Evolutionary conservation across 2,329 filamentous ascomycete species (phyloP).

Genomic region (Colletotrichum eleusines): DNA sequence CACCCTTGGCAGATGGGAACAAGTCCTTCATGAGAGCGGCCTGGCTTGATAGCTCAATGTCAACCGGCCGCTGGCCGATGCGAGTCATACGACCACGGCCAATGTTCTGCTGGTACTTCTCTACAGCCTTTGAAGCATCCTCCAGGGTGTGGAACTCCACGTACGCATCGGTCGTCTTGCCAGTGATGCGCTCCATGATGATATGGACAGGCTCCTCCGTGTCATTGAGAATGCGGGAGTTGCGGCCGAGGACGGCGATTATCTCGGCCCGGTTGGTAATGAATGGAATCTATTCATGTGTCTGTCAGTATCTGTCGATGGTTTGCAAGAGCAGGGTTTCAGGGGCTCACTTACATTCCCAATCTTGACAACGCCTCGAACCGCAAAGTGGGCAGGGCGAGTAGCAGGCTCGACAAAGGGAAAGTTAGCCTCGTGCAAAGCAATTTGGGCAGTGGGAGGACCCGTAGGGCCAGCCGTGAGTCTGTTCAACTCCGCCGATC

Average conservation of each 20-base stretch:
- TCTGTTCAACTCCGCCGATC: slow-evolving; percentile 54
- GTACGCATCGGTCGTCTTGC: slow-evolving; percentile 72
- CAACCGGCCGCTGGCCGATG: slow-evolving; percentile 69
- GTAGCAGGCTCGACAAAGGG: slow-evolving; percentile 59
- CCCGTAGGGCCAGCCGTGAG: slow-evolving; percentile 52
- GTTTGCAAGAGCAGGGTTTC: not conserved
- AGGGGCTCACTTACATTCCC: slow-evolving; percentile 58
- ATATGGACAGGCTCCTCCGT: slow-evolving; percentile 69
- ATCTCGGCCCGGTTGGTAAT: slow-evolving; percentile 65
- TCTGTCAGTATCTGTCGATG: slow-evolving; percentile 26
- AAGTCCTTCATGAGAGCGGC: slow-evolving; percentile 70
- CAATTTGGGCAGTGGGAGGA: slow-evolving; percentile 50
- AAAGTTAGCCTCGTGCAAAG: slow-evolving; percentile 56
- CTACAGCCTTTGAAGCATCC: slow-evolving; percentile 66
- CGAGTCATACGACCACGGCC: slow-evolving; percentile 58
- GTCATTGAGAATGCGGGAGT: slow-evolving; percentile 67
- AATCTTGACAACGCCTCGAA: slow-evolving; percentile 61
- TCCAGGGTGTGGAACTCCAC: slow-evolving; percentile 67
- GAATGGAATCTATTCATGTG: slow-evolving; percentile 65
- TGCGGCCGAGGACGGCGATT: slow-evolving; percentile 70
- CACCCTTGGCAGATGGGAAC: slow-evolving; percentile 69
- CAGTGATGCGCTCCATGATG: slow-evolving; percentile 72
- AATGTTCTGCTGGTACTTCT: slow-evolving; percentile 57
- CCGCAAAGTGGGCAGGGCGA: slow-evolving; percentile 36
- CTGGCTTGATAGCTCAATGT: slow-evolving; percentile 69